These are phyloP conservation scores for Linnemannia hyalina DNA, from an alignment of 192 early-diverging fungal species.

Conservation along the genomic window DNA sequence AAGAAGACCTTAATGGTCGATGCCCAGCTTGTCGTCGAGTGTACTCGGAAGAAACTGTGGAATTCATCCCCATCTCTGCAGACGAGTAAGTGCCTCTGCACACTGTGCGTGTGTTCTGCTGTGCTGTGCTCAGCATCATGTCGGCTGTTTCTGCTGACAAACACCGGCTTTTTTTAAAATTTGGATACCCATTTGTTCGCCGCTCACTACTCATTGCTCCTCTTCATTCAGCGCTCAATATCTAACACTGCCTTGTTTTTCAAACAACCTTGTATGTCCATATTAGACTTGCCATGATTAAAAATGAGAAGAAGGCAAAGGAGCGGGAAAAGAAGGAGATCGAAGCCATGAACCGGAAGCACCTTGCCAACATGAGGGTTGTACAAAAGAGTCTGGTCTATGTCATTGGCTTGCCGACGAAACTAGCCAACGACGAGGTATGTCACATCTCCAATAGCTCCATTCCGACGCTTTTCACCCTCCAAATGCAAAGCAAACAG, in stretches of 20 bases:
- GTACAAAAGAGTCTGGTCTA: slow-evolving; percentile 99
- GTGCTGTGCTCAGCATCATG: neutral
- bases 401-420: slow-evolving; percentile 92
- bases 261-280: neutral
- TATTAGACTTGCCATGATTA: slow-evolving; percentile 59
- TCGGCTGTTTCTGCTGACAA: slow-evolving; percentile 3
- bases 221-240: neutral
- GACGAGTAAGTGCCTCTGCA: slow-evolving; percentile 82
- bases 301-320: slow-evolving; percentile 78
- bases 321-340: slow-evolving; percentile 94
- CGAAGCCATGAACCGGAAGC: slow-evolving; percentile 81
- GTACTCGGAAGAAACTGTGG: slow-evolving; percentile 91
- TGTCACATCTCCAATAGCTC: neutral
- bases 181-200: neutral
- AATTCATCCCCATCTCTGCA: slow-evolving; percentile 89
- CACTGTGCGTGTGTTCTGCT: neutral
- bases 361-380: slow-evolving; percentile 91
- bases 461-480: neutral
- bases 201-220: slow-evolving; percentile 3
- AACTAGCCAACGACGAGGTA: slow-evolving; percentile 92
- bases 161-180: neutral
- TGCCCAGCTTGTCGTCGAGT: slow-evolving; percentile 97
- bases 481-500: neutral
- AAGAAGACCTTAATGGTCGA: slow-evolving; percentile 91
- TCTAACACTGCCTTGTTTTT: neutral